Percentiles rank a stretch among this genome's conserved stretches.
phyloP scores from a whole-genome alignment of 108 stramenopile genomes.

The Skeletonema tropicum region DNA sequence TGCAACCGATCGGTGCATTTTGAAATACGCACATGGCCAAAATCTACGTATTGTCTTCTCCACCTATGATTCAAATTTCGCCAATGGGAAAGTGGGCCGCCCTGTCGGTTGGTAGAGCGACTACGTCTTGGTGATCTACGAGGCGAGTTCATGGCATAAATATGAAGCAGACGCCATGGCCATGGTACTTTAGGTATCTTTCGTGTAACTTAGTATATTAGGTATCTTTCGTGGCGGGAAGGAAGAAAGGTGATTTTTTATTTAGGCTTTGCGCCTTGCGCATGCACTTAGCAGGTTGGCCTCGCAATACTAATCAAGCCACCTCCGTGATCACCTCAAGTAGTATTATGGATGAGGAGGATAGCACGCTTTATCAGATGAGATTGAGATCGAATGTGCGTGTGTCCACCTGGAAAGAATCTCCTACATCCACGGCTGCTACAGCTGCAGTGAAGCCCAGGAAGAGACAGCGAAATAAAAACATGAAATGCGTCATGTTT shows the following conservation, averaged over 20 bases:
- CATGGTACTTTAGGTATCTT: no score
- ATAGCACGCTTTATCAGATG: neutral
- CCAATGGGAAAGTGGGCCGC: conserved; percentile 12
- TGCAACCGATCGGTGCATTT: conserved; percentile 15
- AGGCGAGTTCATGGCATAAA: neutral
- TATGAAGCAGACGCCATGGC: no score
- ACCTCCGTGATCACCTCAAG: no score
- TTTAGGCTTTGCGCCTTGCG: no score
- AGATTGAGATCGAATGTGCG: conserved; percentile 4
- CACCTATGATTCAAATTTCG: conserved; percentile 10
- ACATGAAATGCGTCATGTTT: neutral
- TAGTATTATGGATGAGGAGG: neutral
- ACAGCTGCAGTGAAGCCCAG: neutral
- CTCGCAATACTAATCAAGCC: no score
- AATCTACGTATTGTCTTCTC: conserved; percentile 27
- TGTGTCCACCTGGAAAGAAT: conserved; percentile 3
- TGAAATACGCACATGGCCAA: conserved; percentile 25
- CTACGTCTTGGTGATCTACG: conserved; percentile 19
- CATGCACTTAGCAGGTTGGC: no score
- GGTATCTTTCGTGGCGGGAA: no score
- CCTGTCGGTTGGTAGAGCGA: conserved; percentile 3
- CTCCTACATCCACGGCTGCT: neutral
- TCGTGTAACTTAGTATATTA: no score
- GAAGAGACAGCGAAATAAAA: neutral
- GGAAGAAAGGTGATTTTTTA: no score